These are phyloP conservation scores for Neurospora tetrasperma DNA, from an alignment of 495 filamentous ascomycete genomes.

Conservation along the genomic window DNA sequence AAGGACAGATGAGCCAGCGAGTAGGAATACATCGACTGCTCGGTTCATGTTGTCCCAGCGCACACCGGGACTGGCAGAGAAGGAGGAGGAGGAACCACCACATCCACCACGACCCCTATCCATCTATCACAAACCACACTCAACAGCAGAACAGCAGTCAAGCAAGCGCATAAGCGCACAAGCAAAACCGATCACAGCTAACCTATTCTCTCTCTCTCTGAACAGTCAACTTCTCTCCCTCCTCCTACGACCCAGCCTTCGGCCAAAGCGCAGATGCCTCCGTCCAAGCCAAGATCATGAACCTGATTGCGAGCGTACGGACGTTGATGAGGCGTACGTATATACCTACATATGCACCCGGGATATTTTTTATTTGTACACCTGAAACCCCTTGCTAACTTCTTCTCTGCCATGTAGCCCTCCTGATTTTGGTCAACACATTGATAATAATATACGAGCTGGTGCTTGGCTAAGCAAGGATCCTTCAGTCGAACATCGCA, in stretches of 20 bases:
- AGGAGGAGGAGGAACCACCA: not conserved
- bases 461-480: constrained; percentile 58
- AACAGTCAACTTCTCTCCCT: constrained; percentile 70
- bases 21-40: not conserved
- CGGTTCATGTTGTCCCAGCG: not conserved
- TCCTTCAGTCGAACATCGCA: not conserved
- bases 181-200: not conserved
- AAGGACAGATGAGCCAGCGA: not conserved
- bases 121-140: not conserved
- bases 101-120: not conserved
- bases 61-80: not conserved
- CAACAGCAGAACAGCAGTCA: not conserved
- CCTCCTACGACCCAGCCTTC: constrained; percentile 58
- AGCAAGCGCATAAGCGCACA: not conserved
- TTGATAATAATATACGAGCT: constrained; percentile 84
- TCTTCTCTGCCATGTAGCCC: constrained; percentile 48
- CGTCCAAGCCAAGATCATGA: constrained; percentile 77
- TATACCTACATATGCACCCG: too few relatives aligned
- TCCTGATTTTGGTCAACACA: constrained; percentile 84
- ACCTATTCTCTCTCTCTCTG: not conserved
- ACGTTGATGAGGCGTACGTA: constrained; percentile 89
- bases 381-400: not conserved
- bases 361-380: too few relatives aligned
- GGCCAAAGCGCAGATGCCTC: constrained; percentile 63
- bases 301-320: constrained; percentile 81